Conservation (phyloP, 352 stramenopile genomes). For the Thalassiosira hispida region DNA sequence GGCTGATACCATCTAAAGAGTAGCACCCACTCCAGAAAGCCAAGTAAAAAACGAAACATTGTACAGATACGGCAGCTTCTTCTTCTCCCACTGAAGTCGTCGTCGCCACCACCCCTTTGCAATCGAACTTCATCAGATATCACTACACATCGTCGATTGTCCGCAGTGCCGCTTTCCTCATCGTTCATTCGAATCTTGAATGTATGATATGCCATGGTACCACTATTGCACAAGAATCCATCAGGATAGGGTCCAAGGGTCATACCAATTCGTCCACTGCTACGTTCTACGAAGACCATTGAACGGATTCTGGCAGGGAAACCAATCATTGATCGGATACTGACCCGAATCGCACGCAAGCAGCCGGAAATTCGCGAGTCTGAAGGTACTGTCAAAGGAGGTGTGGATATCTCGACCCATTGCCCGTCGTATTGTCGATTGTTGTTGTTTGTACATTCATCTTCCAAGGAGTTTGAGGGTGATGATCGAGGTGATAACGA, state of each 20-base stretch:
- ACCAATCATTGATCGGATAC: constrained; percentile 40
- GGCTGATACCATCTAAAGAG: constrained; percentile 45
- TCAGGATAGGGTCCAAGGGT: constrained; percentile 46
- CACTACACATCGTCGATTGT: constrained; percentile 24
- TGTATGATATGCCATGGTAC: constrained; percentile 46
- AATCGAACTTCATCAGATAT: constrained; percentile 54
- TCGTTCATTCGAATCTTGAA: constrained; percentile 33
- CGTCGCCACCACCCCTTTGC: constrained; percentile 25
- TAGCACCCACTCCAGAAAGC: constrained; percentile 35
- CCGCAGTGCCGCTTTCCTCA: constrained; percentile 13
- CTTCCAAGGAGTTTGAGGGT: constrained; percentile 26
- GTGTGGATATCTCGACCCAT: constrained; percentile 55
- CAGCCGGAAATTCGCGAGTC: constrained; percentile 33
- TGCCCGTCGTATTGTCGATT: constrained; percentile 47
- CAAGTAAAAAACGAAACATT: constrained; percentile 36
- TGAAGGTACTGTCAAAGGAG: constrained; percentile 28
- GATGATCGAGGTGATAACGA: constrained; percentile 16
- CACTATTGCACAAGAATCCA: constrained; percentile 31
- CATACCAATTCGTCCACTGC: constrained; percentile 42
- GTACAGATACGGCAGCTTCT: constrained; percentile 24
- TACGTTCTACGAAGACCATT: constrained; percentile 53
- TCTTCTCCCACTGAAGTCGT: constrained; percentile 32
- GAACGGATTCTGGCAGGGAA: constrained; percentile 46
- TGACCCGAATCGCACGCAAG: constrained; percentile 25
- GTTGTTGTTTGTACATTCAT: not conserved